phyloP scores from a whole-genome alignment of 768 basidiomycete species.

The Crepidotus variabilis region DNA sequence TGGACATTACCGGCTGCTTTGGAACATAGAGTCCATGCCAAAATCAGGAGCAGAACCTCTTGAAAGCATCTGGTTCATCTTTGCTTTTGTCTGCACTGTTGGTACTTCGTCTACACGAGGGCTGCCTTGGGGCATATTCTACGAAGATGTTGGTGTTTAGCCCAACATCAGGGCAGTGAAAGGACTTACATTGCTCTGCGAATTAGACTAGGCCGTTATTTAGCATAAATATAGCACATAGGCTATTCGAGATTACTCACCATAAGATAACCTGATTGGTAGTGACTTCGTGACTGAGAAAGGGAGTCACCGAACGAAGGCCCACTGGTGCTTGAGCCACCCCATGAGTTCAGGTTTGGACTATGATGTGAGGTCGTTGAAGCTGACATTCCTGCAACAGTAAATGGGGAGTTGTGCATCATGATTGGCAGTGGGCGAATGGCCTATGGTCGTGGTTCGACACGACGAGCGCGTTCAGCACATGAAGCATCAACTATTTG shows the following conservation, averaged over 20 bases:
- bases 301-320: slow-evolving; percentile 64
- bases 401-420: slow-evolving; percentile 46
- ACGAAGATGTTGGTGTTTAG: slow-evolving; percentile 1
- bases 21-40: slow-evolving; percentile 84
- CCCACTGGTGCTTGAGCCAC: slow-evolving; percentile 38
- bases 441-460: not conserved
- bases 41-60: slow-evolving; percentile 67
- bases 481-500: not conserved
- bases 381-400: slow-evolving; percentile 59
- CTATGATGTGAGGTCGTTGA: slow-evolving; percentile 44
- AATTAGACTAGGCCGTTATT: slow-evolving; percentile 42
- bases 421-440: slow-evolving; percentile 7
- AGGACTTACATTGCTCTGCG: slow-evolving; percentile 52
- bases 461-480: not conserved
- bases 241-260: slow-evolving; percentile 38
- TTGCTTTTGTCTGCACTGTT: slow-evolving; percentile 75
- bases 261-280: slow-evolving; percentile 81
- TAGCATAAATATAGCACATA: not conserved
- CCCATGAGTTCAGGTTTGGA: slow-evolving; percentile 51
- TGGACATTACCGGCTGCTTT: slow-evolving; percentile 49
- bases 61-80: slow-evolving; percentile 67
- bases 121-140: slow-evolving; percentile 49
- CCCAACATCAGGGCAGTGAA: not conserved
- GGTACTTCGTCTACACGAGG: slow-evolving; percentile 73
- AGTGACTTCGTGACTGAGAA: slow-evolving; percentile 70